A percentile compares a stretch with the other conserved stretches of the same genome.
These are phyloP conservation scores for Aquilaria sinensis DNA, from an alignment of 345 rosid genomes.

Conservation along the genomic window DNA sequence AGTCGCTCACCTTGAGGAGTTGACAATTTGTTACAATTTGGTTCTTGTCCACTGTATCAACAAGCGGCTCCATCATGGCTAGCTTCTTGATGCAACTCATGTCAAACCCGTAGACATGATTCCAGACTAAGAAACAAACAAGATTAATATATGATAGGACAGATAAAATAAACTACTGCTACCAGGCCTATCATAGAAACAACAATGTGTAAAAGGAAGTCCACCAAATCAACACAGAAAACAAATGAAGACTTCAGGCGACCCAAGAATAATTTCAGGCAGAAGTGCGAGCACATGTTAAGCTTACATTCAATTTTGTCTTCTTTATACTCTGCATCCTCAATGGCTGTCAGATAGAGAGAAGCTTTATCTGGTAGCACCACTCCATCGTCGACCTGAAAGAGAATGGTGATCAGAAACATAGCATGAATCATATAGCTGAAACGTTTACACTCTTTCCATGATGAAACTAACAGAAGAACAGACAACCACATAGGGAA, in stretches of 20 bases:
- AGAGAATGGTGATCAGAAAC: constrained; percentile 4
- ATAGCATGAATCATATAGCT: no score
- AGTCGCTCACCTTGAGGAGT: constrained; percentile 84
- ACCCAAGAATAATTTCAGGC: no score
- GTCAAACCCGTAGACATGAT: constrained; percentile 86
- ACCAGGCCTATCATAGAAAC: neutral
- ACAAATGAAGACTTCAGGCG: neutral
- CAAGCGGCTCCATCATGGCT: constrained; percentile 96
- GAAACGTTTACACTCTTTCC: no score
- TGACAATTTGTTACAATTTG: constrained; percentile 83
- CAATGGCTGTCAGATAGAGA: constrained; percentile 82
- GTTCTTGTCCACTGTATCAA: constrained; percentile 88
- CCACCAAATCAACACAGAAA: neutral
- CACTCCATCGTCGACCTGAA: constrained; percentile 71
- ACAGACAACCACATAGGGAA: no score
- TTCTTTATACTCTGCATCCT: constrained; percentile 94
- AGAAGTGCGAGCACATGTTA: neutral
- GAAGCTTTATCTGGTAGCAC: constrained; percentile 94
- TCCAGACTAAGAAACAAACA: constrained; percentile 54
- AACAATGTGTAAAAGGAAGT: neutral
- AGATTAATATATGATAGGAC: neutral
- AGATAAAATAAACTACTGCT: no score
- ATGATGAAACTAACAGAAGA: no score
- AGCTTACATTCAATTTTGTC: constrained; percentile 91
- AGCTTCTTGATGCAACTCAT: constrained; percentile 99